Base-by-base conservation (phyloP, 2,329 filamentous ascomycete genomes). In the Pseudogymnoascus sp. region DNA sequence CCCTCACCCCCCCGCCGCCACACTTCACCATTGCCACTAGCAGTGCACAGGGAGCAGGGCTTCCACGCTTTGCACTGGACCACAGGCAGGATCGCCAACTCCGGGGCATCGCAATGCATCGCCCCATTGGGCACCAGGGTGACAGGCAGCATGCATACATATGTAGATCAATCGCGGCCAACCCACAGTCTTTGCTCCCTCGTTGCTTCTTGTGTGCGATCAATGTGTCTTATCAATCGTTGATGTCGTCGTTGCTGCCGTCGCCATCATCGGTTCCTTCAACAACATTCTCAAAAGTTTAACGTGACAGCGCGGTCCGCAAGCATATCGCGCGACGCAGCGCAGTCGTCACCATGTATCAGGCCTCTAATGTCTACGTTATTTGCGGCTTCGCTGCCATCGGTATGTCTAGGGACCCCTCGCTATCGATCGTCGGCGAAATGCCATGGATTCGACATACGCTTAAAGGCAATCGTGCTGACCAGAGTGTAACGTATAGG, bases 321-420 rank as follows among this genome's bases (percentile, higher is more conserved):
- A 47, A 47, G 41, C n/a, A 15, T 28, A 47, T 28, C n/a, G 41
- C 41, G 41, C 41, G 41, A 47, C 41, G 41, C 41, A 28, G 41
- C 41, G 41, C 41, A 47, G 41, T 47, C 22, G 41, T 22, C 41
- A 47, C 14, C 41, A 66, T 59, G 43, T 53, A 53, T 67, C 57
- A 28, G 69, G 72, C 73, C 22, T 77, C 66, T 63, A 84, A 82
- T 69, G 76, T 85, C 57, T 85, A 86, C 70, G 76, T 78, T 64
- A 85, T 85, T 64, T 86, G 83, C 71, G 75, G 74, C 63, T 85
- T 86, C 68, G 83, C 83, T 69, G 81, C 83, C 68, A 82, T 86
- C 64, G 83, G 81, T 81, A 72, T 64, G 75, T 70, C 14, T 43
- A 22, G 6, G 12, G 18, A 15, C 18, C 47, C 22, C 33, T 28